Evolutionary conservation across 208 protist species (phyloP).

Genomic region (Naegleria lovaniensis): DNA sequence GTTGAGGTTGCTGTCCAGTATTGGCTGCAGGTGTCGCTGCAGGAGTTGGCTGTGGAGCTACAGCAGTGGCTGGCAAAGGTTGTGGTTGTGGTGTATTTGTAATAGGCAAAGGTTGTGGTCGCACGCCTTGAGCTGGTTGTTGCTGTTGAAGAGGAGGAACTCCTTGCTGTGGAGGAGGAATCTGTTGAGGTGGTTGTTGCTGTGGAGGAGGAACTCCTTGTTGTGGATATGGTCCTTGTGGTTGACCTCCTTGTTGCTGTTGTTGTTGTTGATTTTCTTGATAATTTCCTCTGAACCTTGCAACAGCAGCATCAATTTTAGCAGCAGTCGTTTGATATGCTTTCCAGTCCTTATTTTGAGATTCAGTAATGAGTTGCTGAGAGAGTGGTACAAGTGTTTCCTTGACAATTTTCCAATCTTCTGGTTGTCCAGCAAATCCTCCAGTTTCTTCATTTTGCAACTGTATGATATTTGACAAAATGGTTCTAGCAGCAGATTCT

Average conservation of each 20-base stretch:
- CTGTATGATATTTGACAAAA: background rate
- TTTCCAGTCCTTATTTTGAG: background rate
- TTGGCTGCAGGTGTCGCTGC: background rate
- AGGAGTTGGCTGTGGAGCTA: too few relatives aligned
- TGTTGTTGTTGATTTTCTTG: background rate
- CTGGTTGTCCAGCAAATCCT: background rate
- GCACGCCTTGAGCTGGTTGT: background rate
- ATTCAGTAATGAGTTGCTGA: background rate
- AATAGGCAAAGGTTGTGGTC: too few relatives aligned
- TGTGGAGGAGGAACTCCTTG: background rate
- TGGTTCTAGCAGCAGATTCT: background rate
- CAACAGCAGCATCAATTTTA: background rate
- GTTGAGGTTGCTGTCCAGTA: background rate
- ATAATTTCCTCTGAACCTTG: background rate
- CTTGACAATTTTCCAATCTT: background rate
- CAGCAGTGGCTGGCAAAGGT: too few relatives aligned
- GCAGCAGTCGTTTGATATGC: background rate
- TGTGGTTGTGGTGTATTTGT: too few relatives aligned
- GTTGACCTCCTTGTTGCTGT: background rate
- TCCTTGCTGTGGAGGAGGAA: background rate
- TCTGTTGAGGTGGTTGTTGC: background rate
- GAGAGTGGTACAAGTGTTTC: background rate
- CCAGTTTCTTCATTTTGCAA: background rate
- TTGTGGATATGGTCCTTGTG: background rate
- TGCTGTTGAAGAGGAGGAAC: background rate